Evolutionary conservation across 805 yeast species (phyloP).

Genomic region (Metschnikowia corniflorae): DNA sequence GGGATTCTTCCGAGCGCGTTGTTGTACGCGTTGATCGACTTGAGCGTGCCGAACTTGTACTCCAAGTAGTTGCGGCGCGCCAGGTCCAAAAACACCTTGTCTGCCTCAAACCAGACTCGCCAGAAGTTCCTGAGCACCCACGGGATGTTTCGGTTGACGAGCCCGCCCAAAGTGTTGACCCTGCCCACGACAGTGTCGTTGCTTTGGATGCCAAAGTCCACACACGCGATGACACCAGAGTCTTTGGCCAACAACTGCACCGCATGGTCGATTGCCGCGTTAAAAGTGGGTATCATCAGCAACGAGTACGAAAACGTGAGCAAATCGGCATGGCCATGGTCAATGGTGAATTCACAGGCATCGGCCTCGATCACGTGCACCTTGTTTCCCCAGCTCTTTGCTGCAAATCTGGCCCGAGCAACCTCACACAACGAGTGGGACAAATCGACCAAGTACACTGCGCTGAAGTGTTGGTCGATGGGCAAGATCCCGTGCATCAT

Average conservation of each 20-base stretch:
- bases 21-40: slow-evolving; percentile 67
- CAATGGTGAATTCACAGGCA: slow-evolving; percentile 64
- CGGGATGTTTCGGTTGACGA: slow-evolving; percentile 64
- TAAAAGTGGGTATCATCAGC: slow-evolving; percentile 82
- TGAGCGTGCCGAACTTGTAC: slow-evolving; percentile 77
- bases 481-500: slow-evolving; percentile 59
- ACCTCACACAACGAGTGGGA: slow-evolving; percentile 75
- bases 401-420: slow-evolving; percentile 56
- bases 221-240: slow-evolving; percentile 63
- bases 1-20: slow-evolving; percentile 68
- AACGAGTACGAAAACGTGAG: slow-evolving; percentile 77
- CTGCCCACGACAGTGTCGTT: slow-evolving; percentile 62
- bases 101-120: slow-evolving; percentile 87
- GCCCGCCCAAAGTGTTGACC: slow-evolving; percentile 72
- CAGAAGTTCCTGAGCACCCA: slow-evolving; percentile 80
- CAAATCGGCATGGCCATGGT: slow-evolving; percentile 53
- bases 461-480: slow-evolving; percentile 49
- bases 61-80: slow-evolving; percentile 81
- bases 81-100: slow-evolving; percentile 73
- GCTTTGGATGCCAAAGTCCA: slow-evolving; percentile 79
- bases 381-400: slow-evolving; percentile 40
- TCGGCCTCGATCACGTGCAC: slow-evolving; percentile 71
- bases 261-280: slow-evolving; percentile 73
- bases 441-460: slow-evolving; percentile 69
- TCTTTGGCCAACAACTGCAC: slow-evolving; percentile 46